phyloP scores from a whole-genome alignment of 176 grass and related monocot genomes.

The Neostapfia colusana region DNA sequence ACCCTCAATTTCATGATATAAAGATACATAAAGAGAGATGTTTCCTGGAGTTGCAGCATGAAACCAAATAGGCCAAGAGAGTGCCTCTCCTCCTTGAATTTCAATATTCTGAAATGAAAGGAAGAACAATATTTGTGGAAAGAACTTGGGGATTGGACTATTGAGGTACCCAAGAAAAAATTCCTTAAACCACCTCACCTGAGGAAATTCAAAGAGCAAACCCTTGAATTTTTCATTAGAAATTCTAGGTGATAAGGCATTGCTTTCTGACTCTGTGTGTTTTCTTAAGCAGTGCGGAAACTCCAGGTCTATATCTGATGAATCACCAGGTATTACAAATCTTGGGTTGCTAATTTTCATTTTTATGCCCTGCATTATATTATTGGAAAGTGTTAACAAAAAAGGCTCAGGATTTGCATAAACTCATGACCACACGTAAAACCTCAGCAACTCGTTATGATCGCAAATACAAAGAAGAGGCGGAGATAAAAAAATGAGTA shows the following conservation, averaged over 20 bases:
- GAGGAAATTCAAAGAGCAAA: slow-evolving; percentile 78
- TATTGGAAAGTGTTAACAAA: slow-evolving; percentile 33
- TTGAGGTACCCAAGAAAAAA: slow-evolving; percentile 26
- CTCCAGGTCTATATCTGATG: slow-evolving; percentile 41
- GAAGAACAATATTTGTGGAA: slow-evolving; percentile 33
- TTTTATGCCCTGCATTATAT: slow-evolving; percentile 75
- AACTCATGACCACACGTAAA: slow-evolving; percentile 19
- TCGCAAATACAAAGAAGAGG: slow-evolving; percentile 1
- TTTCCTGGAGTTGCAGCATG: slow-evolving; percentile 77
- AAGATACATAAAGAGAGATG: slow-evolving; percentile 73
- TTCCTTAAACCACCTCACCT: slow-evolving; percentile 53
- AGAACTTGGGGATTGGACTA: not conserved
- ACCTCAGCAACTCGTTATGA: slow-evolving; percentile 23
- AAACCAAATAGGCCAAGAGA: slow-evolving; percentile 99
- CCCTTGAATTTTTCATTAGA: slow-evolving; percentile 50
- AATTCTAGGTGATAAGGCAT: slow-evolving; percentile 13
- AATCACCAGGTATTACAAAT: slow-evolving; percentile 68
- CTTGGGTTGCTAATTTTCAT: slow-evolving; percentile 92
- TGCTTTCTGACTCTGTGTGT: slow-evolving; percentile 45
- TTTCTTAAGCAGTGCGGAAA: slow-evolving; percentile 75
- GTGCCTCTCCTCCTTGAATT: slow-evolving; percentile 63
- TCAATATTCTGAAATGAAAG: slow-evolving; percentile 54
- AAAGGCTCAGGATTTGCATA: slow-evolving; percentile 12
- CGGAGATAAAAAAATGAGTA: slow-evolving; percentile 28
- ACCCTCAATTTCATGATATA: slow-evolving; percentile 94